These are phyloP conservation scores for Colletotrichum sp. DNA, from an alignment of 2,329 filamentous ascomycete species.

Conservation along the genomic window DNA sequence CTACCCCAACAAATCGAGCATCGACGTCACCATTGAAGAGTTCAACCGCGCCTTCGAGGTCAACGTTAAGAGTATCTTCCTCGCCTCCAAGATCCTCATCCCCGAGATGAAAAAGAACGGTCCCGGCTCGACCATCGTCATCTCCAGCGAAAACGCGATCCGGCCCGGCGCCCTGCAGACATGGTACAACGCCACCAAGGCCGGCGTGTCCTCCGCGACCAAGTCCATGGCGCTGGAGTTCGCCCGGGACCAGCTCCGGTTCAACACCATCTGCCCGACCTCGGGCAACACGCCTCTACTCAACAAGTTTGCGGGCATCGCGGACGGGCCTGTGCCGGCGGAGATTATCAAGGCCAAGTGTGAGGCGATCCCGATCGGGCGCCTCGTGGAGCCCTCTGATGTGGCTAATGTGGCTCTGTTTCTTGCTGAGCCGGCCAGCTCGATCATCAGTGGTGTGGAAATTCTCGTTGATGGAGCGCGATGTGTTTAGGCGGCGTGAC, in stretches of 20 bases:
- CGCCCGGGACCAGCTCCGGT: not conserved
- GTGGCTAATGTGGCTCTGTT: not conserved
- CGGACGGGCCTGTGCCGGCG: not conserved
- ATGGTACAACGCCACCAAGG: constrained; percentile 16
- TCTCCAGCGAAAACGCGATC: constrained; percentile 2
- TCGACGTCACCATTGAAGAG: constrained; percentile 2
- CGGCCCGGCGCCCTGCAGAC: not conserved
- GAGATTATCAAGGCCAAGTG: not conserved
- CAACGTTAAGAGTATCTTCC: constrained; percentile 14
- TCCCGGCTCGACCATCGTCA: not conserved
- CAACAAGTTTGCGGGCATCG: not conserved
- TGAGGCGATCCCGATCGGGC: not conserved
- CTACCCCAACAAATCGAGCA: not conserved
- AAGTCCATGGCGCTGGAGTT: constrained; percentile 18
- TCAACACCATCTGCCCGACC: constrained; percentile 8
- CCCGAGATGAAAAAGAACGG: constrained; percentile 11
- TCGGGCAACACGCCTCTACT: constrained; percentile 4
- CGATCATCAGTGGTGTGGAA: not conserved
- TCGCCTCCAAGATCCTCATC: constrained; percentile 4
- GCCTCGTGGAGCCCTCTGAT: not conserved
- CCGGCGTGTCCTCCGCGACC: not conserved
- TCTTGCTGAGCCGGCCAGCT: not conserved
- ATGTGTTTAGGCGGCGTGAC: not conserved
- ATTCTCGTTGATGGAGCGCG: not conserved
- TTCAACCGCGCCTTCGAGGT: constrained; percentile 7